Conservation (phyloP, 495 filamentous ascomycete genomes). For the Aspergillus homomorphus region DNA sequence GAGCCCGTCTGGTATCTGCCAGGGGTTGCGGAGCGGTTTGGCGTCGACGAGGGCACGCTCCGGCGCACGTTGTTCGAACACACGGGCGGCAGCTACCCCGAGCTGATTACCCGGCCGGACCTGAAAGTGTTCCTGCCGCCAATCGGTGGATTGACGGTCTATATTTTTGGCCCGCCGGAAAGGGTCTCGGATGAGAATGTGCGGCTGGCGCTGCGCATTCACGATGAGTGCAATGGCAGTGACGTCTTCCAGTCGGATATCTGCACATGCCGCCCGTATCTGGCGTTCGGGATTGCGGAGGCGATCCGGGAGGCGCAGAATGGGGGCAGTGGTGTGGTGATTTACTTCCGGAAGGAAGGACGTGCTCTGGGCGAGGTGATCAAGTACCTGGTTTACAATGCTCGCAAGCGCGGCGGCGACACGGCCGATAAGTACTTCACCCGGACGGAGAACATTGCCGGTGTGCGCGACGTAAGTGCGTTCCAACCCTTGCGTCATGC, state of each 20-base stretch:
- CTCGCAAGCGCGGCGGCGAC: constrained; percentile 74
- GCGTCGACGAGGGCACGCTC: constrained; percentile 86
- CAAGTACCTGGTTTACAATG: constrained; percentile 97
- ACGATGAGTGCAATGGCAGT: constrained; percentile 96
- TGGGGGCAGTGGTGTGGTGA: constrained; percentile 92
- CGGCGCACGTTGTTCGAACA: constrained; percentile 89
- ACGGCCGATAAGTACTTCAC: constrained; percentile 97
- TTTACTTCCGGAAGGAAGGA: constrained; percentile 99
- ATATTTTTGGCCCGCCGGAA: constrained; percentile 92
- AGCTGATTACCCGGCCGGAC: constrained; percentile 87
- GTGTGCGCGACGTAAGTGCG: constrained; percentile 64
- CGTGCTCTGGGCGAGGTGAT: constrained; percentile 95
- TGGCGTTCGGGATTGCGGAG: constrained; percentile 95
- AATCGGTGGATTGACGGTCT: constrained; percentile 94
- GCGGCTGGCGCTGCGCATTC: constrained; percentile 81
- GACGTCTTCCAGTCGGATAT: constrained; percentile 99
- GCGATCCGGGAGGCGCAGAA: constrained; percentile 95
- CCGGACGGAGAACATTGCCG: constrained; percentile 94
- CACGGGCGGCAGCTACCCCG: constrained; percentile 88
- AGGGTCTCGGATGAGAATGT: constrained; percentile 88
- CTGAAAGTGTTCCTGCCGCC: constrained; percentile 96
- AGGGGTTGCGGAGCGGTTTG: constrained; percentile 91
- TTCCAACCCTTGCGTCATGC: background rate
- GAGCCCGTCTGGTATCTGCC: constrained; percentile 97
- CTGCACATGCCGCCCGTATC: constrained; percentile 94